Conservation (phyloP, 2,329 filamentous ascomycete genomes). For the Torrubiellomyces zombiae region DNA sequence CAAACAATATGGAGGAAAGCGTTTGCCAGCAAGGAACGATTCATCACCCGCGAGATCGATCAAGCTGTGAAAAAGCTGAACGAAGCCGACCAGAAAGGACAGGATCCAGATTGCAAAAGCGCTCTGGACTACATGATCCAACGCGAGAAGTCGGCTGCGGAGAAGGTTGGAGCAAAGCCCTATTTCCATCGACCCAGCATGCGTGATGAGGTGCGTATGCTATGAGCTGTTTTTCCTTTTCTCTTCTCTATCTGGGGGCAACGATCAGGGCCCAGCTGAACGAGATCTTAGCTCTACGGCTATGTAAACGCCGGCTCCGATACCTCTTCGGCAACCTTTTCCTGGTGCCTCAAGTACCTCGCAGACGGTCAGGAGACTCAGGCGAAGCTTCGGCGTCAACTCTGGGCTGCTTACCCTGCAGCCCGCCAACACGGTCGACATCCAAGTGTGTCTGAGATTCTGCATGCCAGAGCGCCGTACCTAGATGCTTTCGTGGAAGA, state of each 20-base stretch:
- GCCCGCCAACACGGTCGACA: constrained; percentile 7
- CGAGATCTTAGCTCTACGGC: constrained; percentile 6
- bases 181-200: constrained; percentile 14
- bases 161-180: constrained; percentile 13
- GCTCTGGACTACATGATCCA: too few species aligned
- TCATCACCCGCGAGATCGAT: constrained; percentile 4
- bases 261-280: rapidly evolving
- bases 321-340: not conserved
- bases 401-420: constrained; percentile 6
- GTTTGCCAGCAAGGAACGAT: constrained; percentile 2
- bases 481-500: constrained; percentile 22
- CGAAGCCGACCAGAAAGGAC: constrained; percentile 1
- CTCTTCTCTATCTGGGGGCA: too few species aligned
- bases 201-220: constrained; percentile 13
- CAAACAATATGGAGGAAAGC: constrained; percentile 1
- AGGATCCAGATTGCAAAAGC: too few species aligned
- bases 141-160: constrained; percentile 6
- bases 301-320: constrained; percentile 12
- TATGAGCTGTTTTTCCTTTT: not conserved
- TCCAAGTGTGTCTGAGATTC: constrained; percentile 13
- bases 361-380: constrained; percentile 3
- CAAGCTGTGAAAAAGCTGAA: constrained; percentile 1
- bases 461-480: constrained; percentile 9
- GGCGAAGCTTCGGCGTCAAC: constrained; percentile 6
- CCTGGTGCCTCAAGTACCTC: constrained; percentile 3